Base-by-base conservation (phyloP, 768 basidiomycete species). In the Neoboletus magnificus region DNA sequence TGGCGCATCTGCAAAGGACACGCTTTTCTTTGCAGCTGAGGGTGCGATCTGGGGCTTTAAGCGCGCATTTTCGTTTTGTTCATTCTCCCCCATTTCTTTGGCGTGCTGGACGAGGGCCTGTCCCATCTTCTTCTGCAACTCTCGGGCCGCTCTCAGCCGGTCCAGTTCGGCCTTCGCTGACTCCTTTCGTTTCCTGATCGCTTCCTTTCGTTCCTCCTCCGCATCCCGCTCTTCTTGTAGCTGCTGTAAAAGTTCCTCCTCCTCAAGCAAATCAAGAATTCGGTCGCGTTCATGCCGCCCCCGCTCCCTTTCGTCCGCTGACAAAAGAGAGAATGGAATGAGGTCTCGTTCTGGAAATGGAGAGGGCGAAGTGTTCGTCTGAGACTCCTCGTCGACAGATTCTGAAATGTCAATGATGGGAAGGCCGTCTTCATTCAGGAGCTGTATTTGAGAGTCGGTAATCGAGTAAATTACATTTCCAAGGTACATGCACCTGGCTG, bases 351-450 rank as follows among this genome's bases (percentile, higher is more conserved):
- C 80, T 23, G 77, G 73, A 27, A 48, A 35, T 3, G 64, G 50
- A 30, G 64, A 42, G 11, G 61, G 51, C 1, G 61, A 48, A 22
- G 50, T 50, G n/a, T 61, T 59, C 27, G 55, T 49, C 29, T 64
- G 71, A 22, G 61, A 44, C n/a, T 46, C 44, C 3, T 62, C 65
- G 16, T 70, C 48, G 5, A 79, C 62, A 40, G 82, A 83, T 64
- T 92, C 90, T 30, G 78, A 79, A 54, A 92, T 85, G 36, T 92
- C 90, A 56, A 91, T 76, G 58, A 92, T 86, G 12, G 89, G 89
- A 37, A 89, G 79, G 4, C 88, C 89, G 46, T 92, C 89, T 62
- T 90, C 87, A 62, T 87, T 88, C 39, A 86, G 62, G 50, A 86
- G 75, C 89, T 91, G 56, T 8, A 62, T 56, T 39, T 40, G 58